These are phyloP conservation scores for Penicillium nordicum DNA, from an alignment of 2,329 filamentous ascomycete species.

Conservation along the genomic window DNA sequence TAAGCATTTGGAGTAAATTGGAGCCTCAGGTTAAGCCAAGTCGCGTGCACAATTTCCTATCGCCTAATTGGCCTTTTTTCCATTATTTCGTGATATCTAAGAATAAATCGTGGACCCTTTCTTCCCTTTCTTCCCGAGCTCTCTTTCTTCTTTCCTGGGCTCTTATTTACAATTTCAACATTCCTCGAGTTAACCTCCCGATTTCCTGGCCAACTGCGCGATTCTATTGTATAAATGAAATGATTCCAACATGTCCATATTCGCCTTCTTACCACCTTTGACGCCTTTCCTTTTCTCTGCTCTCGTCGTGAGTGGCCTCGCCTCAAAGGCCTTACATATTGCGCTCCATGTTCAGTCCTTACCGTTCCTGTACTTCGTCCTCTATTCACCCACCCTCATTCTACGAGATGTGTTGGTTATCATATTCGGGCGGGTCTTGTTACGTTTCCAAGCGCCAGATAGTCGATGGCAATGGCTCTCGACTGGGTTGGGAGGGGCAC, in stretches of 20 bases:
- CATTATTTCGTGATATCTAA: background rate
- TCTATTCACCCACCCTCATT: constrained; percentile 41
- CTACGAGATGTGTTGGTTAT: constrained; percentile 35
- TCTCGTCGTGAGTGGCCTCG: constrained; percentile 31
- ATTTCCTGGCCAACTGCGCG: background rate
- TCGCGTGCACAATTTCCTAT: constrained; percentile 8
- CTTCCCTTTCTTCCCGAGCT: background rate
- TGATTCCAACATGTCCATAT: constrained; percentile 23
- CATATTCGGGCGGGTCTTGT: constrained; percentile 27
- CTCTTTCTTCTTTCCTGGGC: background rate
- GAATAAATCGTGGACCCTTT: background rate
- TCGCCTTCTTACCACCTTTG: constrained; percentile 18
- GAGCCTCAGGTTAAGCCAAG: background rate
- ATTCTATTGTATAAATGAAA: constrained; percentile 17
- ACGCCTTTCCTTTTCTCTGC: constrained; percentile 29
- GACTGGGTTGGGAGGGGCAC: constrained; percentile 24
- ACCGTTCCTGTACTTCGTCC: constrained; percentile 32
- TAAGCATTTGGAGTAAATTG: background rate
- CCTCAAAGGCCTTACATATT: constrained; percentile 35
- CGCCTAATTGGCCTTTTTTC: constrained; percentile 7
- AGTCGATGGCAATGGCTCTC: constrained; percentile 23
- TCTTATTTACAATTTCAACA: background rate
- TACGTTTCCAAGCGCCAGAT: constrained; percentile 24
- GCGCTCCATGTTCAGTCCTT: constrained; percentile 33
- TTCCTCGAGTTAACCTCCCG: background rate